A percentile compares a stretch with the other conserved stretches of the same genome.
Evolutionary conservation across 441 rosid genomes (phyloP).

Genomic region (Aleurites moluccanus): DNA sequence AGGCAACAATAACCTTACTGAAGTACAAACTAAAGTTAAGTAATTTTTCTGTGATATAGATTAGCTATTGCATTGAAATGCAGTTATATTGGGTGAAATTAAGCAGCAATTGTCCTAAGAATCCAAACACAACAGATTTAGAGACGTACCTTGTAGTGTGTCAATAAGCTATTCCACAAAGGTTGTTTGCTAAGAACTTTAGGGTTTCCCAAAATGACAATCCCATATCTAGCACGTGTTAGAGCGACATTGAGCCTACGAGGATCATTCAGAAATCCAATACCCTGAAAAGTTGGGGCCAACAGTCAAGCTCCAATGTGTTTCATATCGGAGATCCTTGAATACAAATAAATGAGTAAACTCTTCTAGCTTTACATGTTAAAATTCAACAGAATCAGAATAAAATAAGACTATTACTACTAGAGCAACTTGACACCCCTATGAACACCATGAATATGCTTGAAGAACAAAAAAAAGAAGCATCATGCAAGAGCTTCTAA

Average conservation of each 20-base stretch:
- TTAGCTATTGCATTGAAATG: not conserved
- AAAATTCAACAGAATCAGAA: not conserved
- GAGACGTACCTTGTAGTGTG: constrained; percentile 88
- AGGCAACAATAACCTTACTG: not conserved
- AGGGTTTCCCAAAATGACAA: constrained; percentile 95
- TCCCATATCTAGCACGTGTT: constrained; percentile 98
- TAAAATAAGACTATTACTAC: too few relatives aligned
- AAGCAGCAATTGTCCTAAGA: too few relatives aligned
- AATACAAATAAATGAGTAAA: not conserved
- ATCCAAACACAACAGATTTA: too few relatives aligned
- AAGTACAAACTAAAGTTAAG: not conserved
- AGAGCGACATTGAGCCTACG: constrained; percentile 98
- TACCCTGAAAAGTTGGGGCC: constrained; percentile 61
- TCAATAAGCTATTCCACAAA: constrained; percentile 92
- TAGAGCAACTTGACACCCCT: not conserved
- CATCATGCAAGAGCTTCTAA: not conserved
- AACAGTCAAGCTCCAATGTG: constrained; percentile 19
- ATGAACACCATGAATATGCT: not conserved
- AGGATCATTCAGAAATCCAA: constrained; percentile 99
- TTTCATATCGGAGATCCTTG: not conserved
- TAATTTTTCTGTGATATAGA: not conserved
- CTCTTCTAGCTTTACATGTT: not conserved
- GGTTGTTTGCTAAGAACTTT: constrained; percentile 99
- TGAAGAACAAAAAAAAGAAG: not conserved
- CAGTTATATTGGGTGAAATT: not conserved